Percentiles rank a stretch among this genome's conserved stretches.
Evolutionary conservation across 1,284 basidiomycete species (phyloP).

Genomic region (Sporisorium sorghi): DNA sequence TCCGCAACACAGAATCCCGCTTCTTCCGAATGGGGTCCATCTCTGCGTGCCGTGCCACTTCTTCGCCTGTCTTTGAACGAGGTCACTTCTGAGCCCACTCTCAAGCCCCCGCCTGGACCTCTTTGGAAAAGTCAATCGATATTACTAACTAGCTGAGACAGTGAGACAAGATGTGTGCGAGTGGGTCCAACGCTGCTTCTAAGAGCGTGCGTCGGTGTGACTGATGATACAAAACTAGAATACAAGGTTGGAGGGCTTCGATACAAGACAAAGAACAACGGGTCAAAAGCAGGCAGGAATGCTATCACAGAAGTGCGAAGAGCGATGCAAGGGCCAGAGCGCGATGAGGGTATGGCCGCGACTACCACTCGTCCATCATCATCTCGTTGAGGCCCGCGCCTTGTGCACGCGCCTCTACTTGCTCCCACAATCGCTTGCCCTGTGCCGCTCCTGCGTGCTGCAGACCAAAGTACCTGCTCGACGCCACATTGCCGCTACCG

Average conservation of each 20-base stretch:
- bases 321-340: neutral
- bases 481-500: slow-evolving; percentile 18
- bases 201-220: too few relatives aligned
- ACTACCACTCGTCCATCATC: slow-evolving; percentile 53
- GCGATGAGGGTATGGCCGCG: neutral
- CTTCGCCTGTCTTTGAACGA: too few relatives aligned
- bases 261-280: neutral
- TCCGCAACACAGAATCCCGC: neutral
- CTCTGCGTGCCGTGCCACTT: neutral
- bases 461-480: slow-evolving; percentile 31
- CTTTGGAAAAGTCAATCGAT: neutral
- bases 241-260: neutral
- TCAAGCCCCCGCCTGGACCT: neutral
- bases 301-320: neutral
- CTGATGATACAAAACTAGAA: neutral
- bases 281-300: neutral
- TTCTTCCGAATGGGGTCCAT: too few relatives aligned
- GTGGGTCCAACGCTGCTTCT: neutral
- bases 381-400: slow-evolving; percentile 41
- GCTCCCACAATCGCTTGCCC: slow-evolving; percentile 44
- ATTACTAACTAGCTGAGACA: too few relatives aligned
- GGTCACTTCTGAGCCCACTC: neutral
- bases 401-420: slow-evolving; percentile 22
- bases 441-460: slow-evolving; percentile 10
- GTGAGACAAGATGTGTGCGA: too few relatives aligned